Conservation (phyloP, 2,329 filamentous ascomycete species). For the Ceratocystiopsis brevicomis region DNA sequence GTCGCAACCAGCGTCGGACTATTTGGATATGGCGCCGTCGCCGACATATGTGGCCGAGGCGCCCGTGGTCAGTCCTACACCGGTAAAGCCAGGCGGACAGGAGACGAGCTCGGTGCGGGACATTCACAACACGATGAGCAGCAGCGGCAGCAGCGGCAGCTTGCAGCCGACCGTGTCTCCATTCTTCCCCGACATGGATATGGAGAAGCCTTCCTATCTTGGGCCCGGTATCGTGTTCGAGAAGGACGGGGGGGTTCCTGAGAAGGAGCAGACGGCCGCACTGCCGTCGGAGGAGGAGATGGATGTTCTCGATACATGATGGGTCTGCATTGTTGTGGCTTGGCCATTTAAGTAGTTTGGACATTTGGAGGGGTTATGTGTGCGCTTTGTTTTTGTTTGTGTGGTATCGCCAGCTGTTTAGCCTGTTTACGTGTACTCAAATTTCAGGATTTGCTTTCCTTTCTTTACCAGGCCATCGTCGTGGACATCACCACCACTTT, state of each 20-base stretch:
- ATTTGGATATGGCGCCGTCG: conserved; percentile 27
- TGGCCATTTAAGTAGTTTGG: too few relatives aligned
- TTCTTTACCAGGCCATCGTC: too few relatives aligned
- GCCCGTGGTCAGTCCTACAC: conserved; percentile 19
- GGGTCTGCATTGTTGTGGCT: too few relatives aligned
- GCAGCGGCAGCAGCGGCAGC: conserved; percentile 1
- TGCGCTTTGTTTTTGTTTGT: too few relatives aligned
- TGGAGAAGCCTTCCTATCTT: conserved; percentile 27
- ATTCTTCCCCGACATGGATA: conserved; percentile 7
- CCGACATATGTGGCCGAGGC: conserved; percentile 26
- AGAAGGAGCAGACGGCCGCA: conserved; percentile 17
- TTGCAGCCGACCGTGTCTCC: not conserved
- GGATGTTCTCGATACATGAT: conserved; percentile 22
- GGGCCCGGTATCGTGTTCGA: conserved; percentile 33
- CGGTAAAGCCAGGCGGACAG: conserved; percentile 14
- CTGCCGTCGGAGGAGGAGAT: conserved; percentile 22
- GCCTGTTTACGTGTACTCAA: too few relatives aligned
- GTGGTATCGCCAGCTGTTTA: too few relatives aligned
- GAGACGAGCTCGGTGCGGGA: conserved; percentile 12
- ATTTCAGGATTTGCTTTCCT: not conserved
- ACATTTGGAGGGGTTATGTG: too few relatives aligned
- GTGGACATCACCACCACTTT: conserved; percentile 19
- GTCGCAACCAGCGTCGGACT: conserved; percentile 30
- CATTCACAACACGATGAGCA: conserved; percentile 10
- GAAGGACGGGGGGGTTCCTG: conserved; percentile 25